Conservation (phyloP, 345 rosid genomes). For the Eutrema yunnanense region DNA sequence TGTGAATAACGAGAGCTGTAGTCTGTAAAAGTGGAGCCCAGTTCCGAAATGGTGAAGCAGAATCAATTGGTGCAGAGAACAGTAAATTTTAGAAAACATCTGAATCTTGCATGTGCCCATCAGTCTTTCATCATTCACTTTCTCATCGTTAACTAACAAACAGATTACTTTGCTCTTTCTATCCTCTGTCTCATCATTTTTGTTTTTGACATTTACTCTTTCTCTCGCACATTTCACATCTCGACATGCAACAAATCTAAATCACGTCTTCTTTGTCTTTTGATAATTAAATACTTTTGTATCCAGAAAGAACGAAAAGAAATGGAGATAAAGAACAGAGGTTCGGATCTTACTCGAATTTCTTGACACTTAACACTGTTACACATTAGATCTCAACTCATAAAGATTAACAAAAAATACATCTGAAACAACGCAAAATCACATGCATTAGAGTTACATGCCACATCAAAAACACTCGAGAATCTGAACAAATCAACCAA, state of each 20-base stretch:
- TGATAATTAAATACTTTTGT: not conserved
- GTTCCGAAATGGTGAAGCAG: constrained; percentile 22
- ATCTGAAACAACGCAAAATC: not conserved
- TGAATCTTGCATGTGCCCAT: constrained; percentile 32
- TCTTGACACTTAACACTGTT: not conserved
- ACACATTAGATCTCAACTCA: not conserved
- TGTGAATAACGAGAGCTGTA: constrained; percentile 10
- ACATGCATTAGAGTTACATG: constrained; percentile 13
- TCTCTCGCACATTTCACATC: constrained; percentile 20
- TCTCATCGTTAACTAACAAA: constrained; percentile 28
- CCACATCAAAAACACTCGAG: not conserved
- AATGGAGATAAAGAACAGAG: constrained; percentile 3
- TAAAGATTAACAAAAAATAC: not conserved
- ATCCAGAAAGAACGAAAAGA: not conserved
- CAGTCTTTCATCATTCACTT: constrained; percentile 28
- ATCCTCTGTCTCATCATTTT: constrained; percentile 18
- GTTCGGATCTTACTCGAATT: constrained; percentile 3
- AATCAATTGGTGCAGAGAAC: constrained; percentile 23
- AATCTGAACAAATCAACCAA: constrained; percentile 19
- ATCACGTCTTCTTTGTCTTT: not conserved
- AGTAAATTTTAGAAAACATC: constrained; percentile 20
- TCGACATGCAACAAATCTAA: constrained; percentile 14
- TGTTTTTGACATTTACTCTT: constrained; percentile 21
- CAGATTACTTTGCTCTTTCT: constrained; percentile 13
- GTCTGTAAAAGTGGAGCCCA: constrained; percentile 20